Conservation (phyloP, 352 stramenopile species). For the Phytopythium mirpurense region DNA sequence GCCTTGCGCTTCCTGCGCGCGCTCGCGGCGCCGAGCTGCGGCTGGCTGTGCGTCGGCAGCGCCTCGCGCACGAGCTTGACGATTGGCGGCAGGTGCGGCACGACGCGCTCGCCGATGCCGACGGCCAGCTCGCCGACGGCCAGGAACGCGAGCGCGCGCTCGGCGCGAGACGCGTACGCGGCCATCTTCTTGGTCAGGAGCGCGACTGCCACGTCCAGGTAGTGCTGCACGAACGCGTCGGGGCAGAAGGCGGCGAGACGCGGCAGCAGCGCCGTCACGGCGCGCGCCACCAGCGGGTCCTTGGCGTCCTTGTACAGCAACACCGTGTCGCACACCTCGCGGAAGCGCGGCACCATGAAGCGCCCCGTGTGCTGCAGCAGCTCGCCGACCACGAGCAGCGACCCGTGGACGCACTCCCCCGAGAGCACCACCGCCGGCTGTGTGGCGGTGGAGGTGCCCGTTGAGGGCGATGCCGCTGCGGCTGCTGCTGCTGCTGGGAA, state of each 20-base stretch:
- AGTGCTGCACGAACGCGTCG: slow-evolving; percentile 91
- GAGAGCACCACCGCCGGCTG: no score
- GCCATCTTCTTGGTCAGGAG: slow-evolving; percentile 85
- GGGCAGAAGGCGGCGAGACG: slow-evolving; percentile 91
- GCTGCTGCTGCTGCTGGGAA: slow-evolving; percentile 5
- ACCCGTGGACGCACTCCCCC: slow-evolving; percentile 91
- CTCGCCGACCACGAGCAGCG: slow-evolving; percentile 92
- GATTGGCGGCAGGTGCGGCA: slow-evolving; percentile 79
- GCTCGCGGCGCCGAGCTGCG: slow-evolving; percentile 9
- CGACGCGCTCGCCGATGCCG: slow-evolving; percentile 85
- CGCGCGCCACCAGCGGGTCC: slow-evolving; percentile 76
- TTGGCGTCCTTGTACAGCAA: slow-evolving; percentile 91
- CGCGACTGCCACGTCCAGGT: slow-evolving; percentile 78
- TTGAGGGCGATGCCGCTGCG: no score
- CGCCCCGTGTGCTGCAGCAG: slow-evolving; percentile 92
- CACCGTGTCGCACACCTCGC: slow-evolving; percentile 93
- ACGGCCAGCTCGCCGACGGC: slow-evolving; percentile 91
- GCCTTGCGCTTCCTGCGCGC: slow-evolving; percentile 33
- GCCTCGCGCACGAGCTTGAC: slow-evolving; percentile 73
- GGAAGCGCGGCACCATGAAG: slow-evolving; percentile 98
- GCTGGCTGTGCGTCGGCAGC: slow-evolving; percentile 42
- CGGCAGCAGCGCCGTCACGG: slow-evolving; percentile 88
- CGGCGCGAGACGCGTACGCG: slow-evolving; percentile 39
- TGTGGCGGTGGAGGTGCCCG: no score
- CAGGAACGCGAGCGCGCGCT: slow-evolving; percentile 88